phyloP scores from a whole-genome alignment of 2,329 filamentous ascomycete species.

The Aspergillus flavus region DNA sequence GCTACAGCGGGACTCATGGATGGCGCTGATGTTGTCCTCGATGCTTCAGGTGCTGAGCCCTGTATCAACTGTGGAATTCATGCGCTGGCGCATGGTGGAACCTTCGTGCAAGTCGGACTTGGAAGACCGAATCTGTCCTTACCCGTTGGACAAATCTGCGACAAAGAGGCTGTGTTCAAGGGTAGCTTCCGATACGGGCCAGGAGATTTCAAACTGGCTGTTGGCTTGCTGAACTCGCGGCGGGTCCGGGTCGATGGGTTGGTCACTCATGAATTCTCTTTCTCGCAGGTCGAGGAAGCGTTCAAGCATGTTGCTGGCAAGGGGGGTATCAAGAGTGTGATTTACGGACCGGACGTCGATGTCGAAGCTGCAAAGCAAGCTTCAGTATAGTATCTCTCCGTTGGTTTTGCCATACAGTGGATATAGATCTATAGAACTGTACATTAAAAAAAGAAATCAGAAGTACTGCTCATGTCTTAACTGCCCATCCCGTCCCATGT shows the following conservation, averaged over 20 bases:
- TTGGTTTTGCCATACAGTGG: background rate
- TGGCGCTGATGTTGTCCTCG: slow-evolving; percentile 74
- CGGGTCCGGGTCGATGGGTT: slow-evolving; percentile 73
- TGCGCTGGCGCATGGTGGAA: slow-evolving; percentile 67
- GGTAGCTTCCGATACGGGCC: slow-evolving; percentile 84
- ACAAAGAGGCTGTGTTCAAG: slow-evolving; percentile 81
- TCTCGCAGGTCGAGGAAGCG: slow-evolving; percentile 76
- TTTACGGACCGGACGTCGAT: slow-evolving; percentile 34
- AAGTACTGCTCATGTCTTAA: background rate
- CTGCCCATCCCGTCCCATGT: slow-evolving; percentile 24
- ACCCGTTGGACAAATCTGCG: slow-evolving; percentile 74
- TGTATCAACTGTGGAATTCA: slow-evolving; percentile 72
- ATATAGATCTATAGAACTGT: background rate
- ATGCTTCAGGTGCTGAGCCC: slow-evolving; percentile 74
- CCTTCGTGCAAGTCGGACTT: slow-evolving; percentile 82
- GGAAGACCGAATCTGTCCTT: slow-evolving; percentile 72
- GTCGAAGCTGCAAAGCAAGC: slow-evolving; percentile 15
- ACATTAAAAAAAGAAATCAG: background rate
- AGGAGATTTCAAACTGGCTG: slow-evolving; percentile 79
- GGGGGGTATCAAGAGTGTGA: slow-evolving; percentile 53
- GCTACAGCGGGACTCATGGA: slow-evolving; percentile 59
- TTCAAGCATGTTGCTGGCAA: slow-evolving; percentile 82
- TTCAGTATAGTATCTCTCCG: slow-evolving; percentile 5
- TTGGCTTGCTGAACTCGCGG: slow-evolving; percentile 66
- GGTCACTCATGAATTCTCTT: slow-evolving; percentile 72